Base-by-base conservation (phyloP, 495 filamentous ascomycete species). In the Penicillium simplicissimum region DNA sequence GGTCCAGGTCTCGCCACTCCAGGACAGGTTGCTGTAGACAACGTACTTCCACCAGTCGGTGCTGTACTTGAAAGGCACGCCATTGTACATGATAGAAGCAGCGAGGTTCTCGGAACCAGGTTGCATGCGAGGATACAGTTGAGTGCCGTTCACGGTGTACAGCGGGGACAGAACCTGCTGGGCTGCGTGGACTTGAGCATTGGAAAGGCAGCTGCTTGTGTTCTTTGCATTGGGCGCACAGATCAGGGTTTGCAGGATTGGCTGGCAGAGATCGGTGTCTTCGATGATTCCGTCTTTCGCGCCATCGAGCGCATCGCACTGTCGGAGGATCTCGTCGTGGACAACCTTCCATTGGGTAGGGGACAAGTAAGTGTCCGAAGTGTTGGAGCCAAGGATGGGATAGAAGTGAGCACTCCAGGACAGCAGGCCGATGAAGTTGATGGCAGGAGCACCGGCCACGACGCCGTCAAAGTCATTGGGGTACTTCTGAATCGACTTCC, bases 231-330 rank as follows among this genome's bases (percentile, higher is more conserved):
- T 57, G 2, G 62, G 52, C 0, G 65, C 63, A 69, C 88, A 90
- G 9, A 83, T 80, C 25, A 91, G 63, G 0, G 71, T 71, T 48
- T 81, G 75, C 14, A 83, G 72, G 43, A 81, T 65, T 14, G 87
- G 83, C 31, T 79, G 70, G 74, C 88, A 92, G 15, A 80, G 71
- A 40, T 79, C 74, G 0, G 88, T 85, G 51, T 82, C 74, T 62
- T 85, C 85, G 62, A 92, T 85, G 66, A 91, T 86, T 33, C 80
- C 84, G 64, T 91, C 89, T 7, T 75, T 69, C 0, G 84, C 75
- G 1, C 88, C 88, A 67, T 91, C 89, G 19, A 84, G 71, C 5
- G 55, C 62, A 64, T 92, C 88, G 59, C 89, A 92, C 63, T 91
- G 88, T 0, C 79, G 77, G 10, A 89, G 36, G 25, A 90, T 79